Conservation (phyloP, 495 filamentous ascomycete genomes). For the Hypoxylon cercidicola region DNA sequence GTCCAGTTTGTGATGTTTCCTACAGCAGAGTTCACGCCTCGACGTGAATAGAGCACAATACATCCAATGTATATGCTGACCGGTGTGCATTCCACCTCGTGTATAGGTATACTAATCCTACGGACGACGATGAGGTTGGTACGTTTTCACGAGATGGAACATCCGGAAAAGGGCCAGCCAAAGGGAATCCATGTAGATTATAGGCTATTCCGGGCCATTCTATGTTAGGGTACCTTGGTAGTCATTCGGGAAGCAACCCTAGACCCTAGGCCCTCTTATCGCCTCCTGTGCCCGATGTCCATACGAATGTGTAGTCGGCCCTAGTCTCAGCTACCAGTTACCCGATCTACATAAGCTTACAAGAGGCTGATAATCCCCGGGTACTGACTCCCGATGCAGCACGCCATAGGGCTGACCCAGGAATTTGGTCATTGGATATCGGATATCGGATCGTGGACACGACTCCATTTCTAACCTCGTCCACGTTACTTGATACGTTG, state of each 20-base stretch:
- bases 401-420: conserved; percentile 38
- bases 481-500: background rate
- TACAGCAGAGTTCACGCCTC: conserved; percentile 1
- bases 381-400: conserved; percentile 2
- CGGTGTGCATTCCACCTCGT: conserved; percentile 22
- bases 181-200: conserved; percentile 16
- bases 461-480: background rate
- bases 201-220: conserved; percentile 31
- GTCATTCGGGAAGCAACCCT: no score
- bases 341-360: conserved; percentile 25
- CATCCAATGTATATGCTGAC: conserved; percentile 28
- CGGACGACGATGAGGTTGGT: conserved; percentile 18
- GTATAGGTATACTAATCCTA: conserved; percentile 19
- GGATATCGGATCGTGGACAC: background rate
- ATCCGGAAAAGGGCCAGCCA: conserved; percentile 9
- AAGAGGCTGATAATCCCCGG: conserved; percentile 28
- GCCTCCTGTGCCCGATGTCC: conserved; percentile 3
- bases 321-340: conserved; percentile 13
- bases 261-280: conserved; percentile 15
- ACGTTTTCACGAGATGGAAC: conserved; percentile 21
- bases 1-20: conserved; percentile 10
- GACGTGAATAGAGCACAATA: conserved; percentile 19
- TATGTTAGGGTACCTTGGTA: no score
- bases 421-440: conserved; percentile 22
- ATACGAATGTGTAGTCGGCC: conserved; percentile 11